A percentile compares a stretch with the other conserved stretches of the same genome.
Conservation (phyloP, 2,329 filamentous ascomycete species). For the Emergomyces africanus region DNA sequence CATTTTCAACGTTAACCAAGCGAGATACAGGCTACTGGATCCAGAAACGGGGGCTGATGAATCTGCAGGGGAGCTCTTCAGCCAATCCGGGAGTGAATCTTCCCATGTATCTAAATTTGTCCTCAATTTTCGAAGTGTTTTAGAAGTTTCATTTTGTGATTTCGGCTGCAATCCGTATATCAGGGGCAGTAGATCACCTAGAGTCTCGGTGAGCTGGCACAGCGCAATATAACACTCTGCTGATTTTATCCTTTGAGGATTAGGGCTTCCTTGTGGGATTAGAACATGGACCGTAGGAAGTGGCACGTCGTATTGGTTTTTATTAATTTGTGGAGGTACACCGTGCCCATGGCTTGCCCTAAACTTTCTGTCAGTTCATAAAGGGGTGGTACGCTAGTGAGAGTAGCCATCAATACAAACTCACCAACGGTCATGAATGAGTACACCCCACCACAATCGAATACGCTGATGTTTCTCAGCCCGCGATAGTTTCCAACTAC, state of each 20-base stretch:
- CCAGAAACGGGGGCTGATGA: slow-evolving; percentile 26
- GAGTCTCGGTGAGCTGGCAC: slow-evolving; percentile 37
- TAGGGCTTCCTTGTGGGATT: slow-evolving; percentile 22
- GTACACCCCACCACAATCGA: slow-evolving; percentile 44
- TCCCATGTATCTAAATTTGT: slow-evolving; percentile 35
- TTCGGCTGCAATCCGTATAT: slow-evolving; percentile 35
- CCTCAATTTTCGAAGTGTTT: slow-evolving; percentile 33
- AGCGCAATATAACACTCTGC: slow-evolving; percentile 41
- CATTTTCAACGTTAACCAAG: slow-evolving; percentile 35
- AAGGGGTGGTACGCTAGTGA: not conserved
- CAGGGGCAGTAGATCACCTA: slow-evolving; percentile 34
- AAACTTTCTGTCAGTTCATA: not conserved
- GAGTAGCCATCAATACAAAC: not conserved
- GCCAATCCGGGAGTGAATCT: slow-evolving; percentile 32
- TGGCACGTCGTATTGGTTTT: slow-evolving; percentile 44
- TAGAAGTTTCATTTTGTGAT: slow-evolving; percentile 30
- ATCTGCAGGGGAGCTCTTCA: slow-evolving; percentile 22
- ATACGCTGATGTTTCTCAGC: slow-evolving; percentile 40
- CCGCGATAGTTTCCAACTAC: slow-evolving; percentile 39
- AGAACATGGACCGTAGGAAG: slow-evolving; percentile 35
- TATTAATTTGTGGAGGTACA: slow-evolving; percentile 40
- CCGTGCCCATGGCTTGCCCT: slow-evolving; percentile 45
- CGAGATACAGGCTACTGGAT: slow-evolving; percentile 33
- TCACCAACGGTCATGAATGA: slow-evolving; percentile 44
- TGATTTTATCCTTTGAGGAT: slow-evolving; percentile 32